Evolutionary conservation across 352 stramenopile genomes (phyloP), one percentile per base, ranked within the genome.

Genomic region (Globisporangium echinulatum): DNA sequence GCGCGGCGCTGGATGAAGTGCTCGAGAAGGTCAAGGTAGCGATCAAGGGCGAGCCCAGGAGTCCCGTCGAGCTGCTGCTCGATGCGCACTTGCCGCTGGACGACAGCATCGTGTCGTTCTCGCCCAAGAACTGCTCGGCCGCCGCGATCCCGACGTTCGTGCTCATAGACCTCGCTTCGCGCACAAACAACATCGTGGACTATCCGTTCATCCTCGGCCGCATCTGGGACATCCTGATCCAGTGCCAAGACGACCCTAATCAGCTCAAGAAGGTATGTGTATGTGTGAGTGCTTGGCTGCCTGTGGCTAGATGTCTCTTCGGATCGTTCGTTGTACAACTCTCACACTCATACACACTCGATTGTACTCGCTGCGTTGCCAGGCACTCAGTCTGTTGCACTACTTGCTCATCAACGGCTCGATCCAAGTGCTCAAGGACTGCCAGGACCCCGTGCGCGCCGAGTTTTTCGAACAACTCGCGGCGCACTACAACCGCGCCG

Each of bases 141-240:
- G 60, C 70, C 0, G 75, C 68, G 2, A 74, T 88, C 42, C 78
- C 82, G 17, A 86, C 78, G 7, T 76, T 58, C 15, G 67, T 74
- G 11, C 64, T 90, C 62, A 81, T 74, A 33, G 79, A 91, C 39
- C 64, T 93, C 43, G 75, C 79, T 5, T 79, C 81, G 4, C 68
- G 81, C 38, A 88, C 79, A 3, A 72, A 76, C 46, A 92, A 92
- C 56, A 68, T 87, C 14, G 80, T 91, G 4, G 83, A 93, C 62
- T 88, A 82, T 55, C 75, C 75, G 10, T 83, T 74, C 66, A 93
- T 93, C 17, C 70, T 90, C 62, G 64, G 68, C 19, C 78, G 81
- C 36, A 74, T 93, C 40, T 90, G 83, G 81, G 75, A 85, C 36
- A 72, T 88, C 54, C 63, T 86, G 38, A 74, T 90, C 3, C 71